Conservation (phyloP, 2,329 filamentous ascomycete species). For the Fusarium mundagurra region DNA sequence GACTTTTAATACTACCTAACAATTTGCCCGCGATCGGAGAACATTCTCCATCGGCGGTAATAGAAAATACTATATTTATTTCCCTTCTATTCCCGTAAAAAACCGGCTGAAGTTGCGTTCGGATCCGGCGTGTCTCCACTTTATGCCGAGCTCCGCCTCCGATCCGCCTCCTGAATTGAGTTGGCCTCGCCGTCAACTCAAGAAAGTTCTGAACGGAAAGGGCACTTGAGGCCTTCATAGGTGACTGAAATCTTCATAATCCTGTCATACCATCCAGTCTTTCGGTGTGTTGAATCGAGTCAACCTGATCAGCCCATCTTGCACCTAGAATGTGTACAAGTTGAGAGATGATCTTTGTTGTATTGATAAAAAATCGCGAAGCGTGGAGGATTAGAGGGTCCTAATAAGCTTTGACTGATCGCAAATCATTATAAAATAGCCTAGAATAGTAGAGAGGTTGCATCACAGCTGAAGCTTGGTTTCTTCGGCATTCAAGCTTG, state of each 20-base stretch:
- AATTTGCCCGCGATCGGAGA: conserved; percentile 38
- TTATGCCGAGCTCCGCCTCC: conserved; percentile 20
- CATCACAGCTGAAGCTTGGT: background rate
- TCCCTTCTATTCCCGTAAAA: conserved; percentile 37
- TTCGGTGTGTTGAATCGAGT: background rate
- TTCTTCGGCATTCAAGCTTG: background rate
- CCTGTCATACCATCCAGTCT: background rate
- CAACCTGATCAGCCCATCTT: background rate
- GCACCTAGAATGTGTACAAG: background rate
- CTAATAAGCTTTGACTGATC: background rate
- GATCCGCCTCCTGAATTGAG: conserved; percentile 6
- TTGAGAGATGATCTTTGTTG: background rate
- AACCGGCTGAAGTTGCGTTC: conserved; percentile 4
- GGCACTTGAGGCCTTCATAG: background rate
- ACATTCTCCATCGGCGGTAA: conserved; percentile 9
- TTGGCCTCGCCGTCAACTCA: background rate
- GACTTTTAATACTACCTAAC: conserved; percentile 23
- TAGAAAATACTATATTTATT: conserved; percentile 32
- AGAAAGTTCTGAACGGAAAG: background rate
- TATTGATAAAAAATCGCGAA: background rate
- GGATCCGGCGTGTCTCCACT: conserved; percentile 14
- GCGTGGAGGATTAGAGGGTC: background rate
- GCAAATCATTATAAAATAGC: background rate
- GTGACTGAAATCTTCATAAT: background rate
- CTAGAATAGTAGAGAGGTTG: background rate